These are phyloP conservation scores for Lonicera japonica DNA, from an alignment of 129 eudicot genomes.

Conservation along the genomic window DNA sequence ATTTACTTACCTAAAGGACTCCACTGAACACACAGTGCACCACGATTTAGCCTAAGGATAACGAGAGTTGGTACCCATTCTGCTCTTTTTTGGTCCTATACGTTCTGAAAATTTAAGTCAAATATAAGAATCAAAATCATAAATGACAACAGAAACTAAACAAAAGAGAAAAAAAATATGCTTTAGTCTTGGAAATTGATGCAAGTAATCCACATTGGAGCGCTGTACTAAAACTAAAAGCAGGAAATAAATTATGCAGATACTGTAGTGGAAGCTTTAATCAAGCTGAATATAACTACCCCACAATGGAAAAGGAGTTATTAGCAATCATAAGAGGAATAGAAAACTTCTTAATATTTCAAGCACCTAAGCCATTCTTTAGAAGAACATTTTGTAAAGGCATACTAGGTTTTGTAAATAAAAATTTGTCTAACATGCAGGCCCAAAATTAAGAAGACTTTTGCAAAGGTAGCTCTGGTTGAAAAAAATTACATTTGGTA, in stretches of 20 bases:
- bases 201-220: background rate
- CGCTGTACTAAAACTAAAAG: background rate
- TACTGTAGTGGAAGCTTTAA: background rate
- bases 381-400: too few relatives aligned
- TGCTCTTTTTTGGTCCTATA: conserved; percentile 94
- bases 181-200: background rate
- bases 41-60: too few relatives aligned
- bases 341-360: too few relatives aligned
- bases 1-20: conserved; percentile 77
- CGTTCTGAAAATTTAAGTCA: conserved; percentile 42
- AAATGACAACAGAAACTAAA: too few relatives aligned
- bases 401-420: background rate
- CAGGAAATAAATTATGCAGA: background rate
- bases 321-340: too few relatives aligned
- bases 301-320: too few relatives aligned
- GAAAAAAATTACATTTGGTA: too few relatives aligned
- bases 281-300: too few relatives aligned
- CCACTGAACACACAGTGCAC: conserved; percentile 99
- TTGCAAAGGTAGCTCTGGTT: too few relatives aligned
- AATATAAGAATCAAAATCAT: background rate
- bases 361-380: too few relatives aligned
- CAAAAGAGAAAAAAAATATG: background rate
- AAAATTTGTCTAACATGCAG: background rate
- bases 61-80: too few relatives aligned
- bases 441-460: too few relatives aligned